phyloP scores from a whole-genome alignment of 345 rosid genomes.

The Eutrema heterophyllum region DNA sequence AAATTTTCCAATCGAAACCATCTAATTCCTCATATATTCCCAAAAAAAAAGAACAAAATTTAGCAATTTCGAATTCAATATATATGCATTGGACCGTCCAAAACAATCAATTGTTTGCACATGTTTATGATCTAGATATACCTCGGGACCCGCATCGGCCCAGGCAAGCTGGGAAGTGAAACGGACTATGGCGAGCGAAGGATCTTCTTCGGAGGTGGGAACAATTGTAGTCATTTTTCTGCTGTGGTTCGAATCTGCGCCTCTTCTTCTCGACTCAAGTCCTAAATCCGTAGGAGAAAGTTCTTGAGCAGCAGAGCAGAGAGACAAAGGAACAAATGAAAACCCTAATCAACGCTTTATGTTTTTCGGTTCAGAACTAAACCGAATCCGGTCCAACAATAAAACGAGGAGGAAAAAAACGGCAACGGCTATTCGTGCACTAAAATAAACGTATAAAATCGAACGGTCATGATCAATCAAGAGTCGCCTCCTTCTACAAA shows the following conservation, averaged over 20 bases:
- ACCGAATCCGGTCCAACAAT: slow-evolving; percentile 2
- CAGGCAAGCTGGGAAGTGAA: slow-evolving; percentile 89
- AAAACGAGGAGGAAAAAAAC: not conserved
- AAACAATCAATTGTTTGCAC: not conserved
- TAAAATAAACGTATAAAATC: not conserved
- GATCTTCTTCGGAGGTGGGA: slow-evolving; percentile 91
- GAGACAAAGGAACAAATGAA: not conserved
- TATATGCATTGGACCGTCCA: not conserved
- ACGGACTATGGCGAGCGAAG: slow-evolving; percentile 81
- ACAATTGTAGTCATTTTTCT: slow-evolving; percentile 67
- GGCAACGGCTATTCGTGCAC: not conserved
- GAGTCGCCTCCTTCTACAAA: not conserved
- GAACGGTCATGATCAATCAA: not conserved
- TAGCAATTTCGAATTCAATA: not conserved
- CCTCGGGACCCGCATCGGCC: slow-evolving; percentile 98
- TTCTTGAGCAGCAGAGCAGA: slow-evolving; percentile 1
- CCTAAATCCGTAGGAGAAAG: not conserved
- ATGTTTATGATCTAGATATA: slow-evolving; percentile 9
- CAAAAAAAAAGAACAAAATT: not conserved
- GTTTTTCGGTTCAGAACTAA: not conserved
- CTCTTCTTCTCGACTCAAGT: not conserved
- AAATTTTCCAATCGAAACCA: not conserved
- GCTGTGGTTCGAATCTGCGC: not conserved
- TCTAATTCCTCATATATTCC: not conserved
- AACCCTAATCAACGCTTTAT: not conserved